Evolutionary conservation across 2,329 filamentous ascomycete genomes (phyloP).

Genomic region (Stachybotrys chlorohalonatus): DNA sequence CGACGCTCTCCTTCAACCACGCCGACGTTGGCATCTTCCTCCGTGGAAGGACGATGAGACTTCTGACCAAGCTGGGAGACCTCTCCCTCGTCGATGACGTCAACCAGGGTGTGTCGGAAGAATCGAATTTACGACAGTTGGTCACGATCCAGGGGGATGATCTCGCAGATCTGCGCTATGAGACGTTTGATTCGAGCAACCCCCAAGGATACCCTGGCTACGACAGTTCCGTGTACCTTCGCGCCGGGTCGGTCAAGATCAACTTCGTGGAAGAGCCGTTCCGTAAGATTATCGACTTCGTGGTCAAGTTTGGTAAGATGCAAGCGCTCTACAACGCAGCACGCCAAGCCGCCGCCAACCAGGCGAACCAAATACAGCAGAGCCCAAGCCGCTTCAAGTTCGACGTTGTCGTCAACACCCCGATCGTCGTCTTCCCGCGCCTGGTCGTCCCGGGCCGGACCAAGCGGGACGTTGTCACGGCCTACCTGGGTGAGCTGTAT

Average conservation of each 20-base stretch:
- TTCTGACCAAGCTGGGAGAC: constrained; percentile 80
- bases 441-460: constrained; percentile 60
- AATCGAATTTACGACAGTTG: constrained; percentile 74
- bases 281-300: constrained; percentile 93
- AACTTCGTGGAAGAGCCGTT: constrained; percentile 98
- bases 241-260: constrained; percentile 90
- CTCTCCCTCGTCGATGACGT: constrained; percentile 87
- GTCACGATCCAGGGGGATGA: constrained; percentile 94
- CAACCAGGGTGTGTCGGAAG: constrained; percentile 75
- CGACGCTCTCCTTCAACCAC: constrained; percentile 85
- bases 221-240: constrained; percentile 81
- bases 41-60: constrained; percentile 74
- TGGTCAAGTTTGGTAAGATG: constrained; percentile 99
- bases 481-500: constrained; percentile 95
- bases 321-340: constrained; percentile 98
- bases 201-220: constrained; percentile 78
- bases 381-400: constrained; percentile 87
- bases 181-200: constrained; percentile 77
- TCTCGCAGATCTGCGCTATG: constrained; percentile 92
- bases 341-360: constrained; percentile 84
- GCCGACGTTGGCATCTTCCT: constrained; percentile 88
- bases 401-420: constrained; percentile 86
- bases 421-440: constrained; percentile 90
- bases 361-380: constrained; percentile 88
- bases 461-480: constrained; percentile 75